Conservation (phyloP, 1,284 basidiomycete genomes). For the Sporisorium scitamineum region DNA sequence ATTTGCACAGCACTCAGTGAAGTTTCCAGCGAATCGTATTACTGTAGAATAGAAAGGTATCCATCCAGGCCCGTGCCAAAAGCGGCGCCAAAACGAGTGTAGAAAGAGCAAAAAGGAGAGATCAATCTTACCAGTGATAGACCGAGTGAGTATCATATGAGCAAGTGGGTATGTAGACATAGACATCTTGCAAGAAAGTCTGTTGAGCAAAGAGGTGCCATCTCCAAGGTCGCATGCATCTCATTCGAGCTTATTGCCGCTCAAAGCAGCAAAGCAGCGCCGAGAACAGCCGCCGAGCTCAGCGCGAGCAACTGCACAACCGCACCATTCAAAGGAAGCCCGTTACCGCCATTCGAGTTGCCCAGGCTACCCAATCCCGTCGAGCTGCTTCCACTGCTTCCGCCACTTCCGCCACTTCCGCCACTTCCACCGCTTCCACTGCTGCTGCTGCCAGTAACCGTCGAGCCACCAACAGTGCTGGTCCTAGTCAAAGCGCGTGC, state of each 20-base stretch:
- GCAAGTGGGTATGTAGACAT: no score
- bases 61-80: constrained; percentile 7
- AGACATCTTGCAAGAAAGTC: no score
- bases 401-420: neutral
- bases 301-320: neutral
- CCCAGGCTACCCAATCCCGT: constrained; percentile 1
- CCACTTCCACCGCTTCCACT: constrained; percentile 1
- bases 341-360: neutral
- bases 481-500: constrained; percentile 5
- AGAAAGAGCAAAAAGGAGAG: neutral
- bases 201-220: no score
- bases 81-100: constrained; percentile 3
- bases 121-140: neutral
- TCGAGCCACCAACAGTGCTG: constrained; percentile 7
- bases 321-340: neutral
- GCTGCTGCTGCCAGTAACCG: constrained; percentile 4
- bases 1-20: no score
- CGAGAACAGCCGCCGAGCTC: constrained; percentile 6
- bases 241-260: no score
- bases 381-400: neutral
- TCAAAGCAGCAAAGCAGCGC: constrained; percentile 23
- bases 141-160: neutral
- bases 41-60: constrained; percentile 5
- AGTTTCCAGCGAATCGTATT: neutral
- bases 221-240: no score